Percentiles rank a stretch among this genome's conserved stretches.
Evolutionary conservation across 106 monocot genomes (phyloP).

Genomic region (Triglochin maritima): DNA sequence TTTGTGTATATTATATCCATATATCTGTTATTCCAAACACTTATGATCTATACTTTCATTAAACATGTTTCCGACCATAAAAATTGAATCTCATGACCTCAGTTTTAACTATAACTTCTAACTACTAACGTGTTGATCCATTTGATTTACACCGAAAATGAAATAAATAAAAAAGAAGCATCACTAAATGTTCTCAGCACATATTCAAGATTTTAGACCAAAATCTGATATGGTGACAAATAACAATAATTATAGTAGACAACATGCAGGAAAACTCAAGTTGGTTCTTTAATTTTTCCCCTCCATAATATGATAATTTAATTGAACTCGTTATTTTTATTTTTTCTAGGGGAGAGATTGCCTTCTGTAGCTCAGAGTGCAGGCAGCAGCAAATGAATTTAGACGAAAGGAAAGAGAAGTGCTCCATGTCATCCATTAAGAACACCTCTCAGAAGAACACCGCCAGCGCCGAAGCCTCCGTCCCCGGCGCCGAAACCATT

Average conservation of each 20-base stretch:
- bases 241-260: background rate
- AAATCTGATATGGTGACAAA: background rate
- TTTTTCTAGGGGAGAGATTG: conserved; percentile 9
- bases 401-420: conserved; percentile 21
- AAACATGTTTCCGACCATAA: too few relatives aligned
- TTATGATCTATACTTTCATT: too few relatives aligned
- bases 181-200: background rate
- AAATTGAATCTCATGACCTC: too few relatives aligned
- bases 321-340: background rate
- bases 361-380: conserved; percentile 28
- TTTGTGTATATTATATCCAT: too few relatives aligned
- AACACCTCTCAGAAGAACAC: background rate
- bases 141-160: too few relatives aligned
- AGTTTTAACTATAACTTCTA: too few relatives aligned
- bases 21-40: too few relatives aligned
- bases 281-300: background rate
- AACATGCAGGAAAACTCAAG: background rate
- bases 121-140: too few relatives aligned
- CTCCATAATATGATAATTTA: background rate
- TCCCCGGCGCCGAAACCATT: conserved; percentile 5
- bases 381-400: conserved; percentile 17
- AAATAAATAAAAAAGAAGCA: background rate
- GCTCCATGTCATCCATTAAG: conserved; percentile 6
- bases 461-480: conserved; percentile 2
- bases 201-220: conserved; percentile 1